Percentiles rank a stretch among this genome's conserved stretches.
Evolutionary conservation across 306 rosid genomes (phyloP).

Genomic region (Lablab purpureus): DNA sequence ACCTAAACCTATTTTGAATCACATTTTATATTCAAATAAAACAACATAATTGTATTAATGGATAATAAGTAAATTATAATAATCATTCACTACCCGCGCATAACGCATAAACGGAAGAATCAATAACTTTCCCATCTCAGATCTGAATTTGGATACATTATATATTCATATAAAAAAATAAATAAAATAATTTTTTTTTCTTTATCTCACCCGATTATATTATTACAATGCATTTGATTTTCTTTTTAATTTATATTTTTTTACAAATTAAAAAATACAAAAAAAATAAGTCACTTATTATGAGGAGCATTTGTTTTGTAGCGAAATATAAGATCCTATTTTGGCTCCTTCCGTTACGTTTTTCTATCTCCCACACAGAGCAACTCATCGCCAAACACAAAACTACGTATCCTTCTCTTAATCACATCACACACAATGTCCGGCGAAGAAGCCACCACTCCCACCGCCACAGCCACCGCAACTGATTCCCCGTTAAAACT

Average conservation of each 20-base stretch:
- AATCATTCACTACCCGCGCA: background rate
- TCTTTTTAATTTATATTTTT: background rate
- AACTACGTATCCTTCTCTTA: background rate
- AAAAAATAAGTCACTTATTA: too few species aligned
- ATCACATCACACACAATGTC: constrained; percentile 39
- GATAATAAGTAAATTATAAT: background rate
- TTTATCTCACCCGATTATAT: too few species aligned
- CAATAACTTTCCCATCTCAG: background rate
- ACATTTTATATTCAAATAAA: too few species aligned
- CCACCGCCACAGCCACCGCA: background rate
- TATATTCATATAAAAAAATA: too few species aligned
- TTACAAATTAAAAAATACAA: too few species aligned
- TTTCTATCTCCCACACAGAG: background rate
- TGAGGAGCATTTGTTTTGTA: too few species aligned
- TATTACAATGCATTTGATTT: too few species aligned
- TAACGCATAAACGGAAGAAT: background rate
- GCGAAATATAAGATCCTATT: constrained; percentile 34
- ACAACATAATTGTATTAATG: too few species aligned
- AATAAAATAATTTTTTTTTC: too few species aligned
- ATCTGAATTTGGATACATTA: background rate
- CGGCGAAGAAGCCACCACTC: constrained; percentile 32
- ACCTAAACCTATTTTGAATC: too few species aligned
- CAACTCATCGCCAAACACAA: background rate
- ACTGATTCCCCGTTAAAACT: constrained; percentile 33
- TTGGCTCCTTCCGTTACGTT: constrained; percentile 19